A percentile compares a stretch with the other conserved stretches of the same genome.
Conservation (phyloP, 345 rosid genomes). For the Bruguiera gymnorhiza region DNA sequence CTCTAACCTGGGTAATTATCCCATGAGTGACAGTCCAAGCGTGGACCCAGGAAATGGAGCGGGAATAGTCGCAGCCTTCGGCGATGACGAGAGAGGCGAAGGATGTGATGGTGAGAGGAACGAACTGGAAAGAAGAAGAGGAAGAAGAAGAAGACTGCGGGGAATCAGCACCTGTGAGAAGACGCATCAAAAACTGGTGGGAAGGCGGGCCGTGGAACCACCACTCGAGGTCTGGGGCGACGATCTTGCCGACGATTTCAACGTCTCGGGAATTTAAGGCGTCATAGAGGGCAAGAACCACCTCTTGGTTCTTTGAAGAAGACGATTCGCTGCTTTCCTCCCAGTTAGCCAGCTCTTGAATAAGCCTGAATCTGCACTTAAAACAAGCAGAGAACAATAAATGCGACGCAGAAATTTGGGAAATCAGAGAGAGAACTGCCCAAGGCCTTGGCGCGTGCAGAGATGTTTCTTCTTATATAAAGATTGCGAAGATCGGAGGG, state of each 20-base stretch:
- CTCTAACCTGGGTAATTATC: slow-evolving; percentile 85
- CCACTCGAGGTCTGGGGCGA: slow-evolving; percentile 88
- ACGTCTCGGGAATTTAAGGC: slow-evolving; percentile 84
- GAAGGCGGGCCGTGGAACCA: slow-evolving; percentile 99
- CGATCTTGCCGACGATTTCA: slow-evolving; percentile 58
- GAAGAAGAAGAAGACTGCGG: slow-evolving; percentile 12
- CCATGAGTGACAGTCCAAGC: slow-evolving; percentile 92
- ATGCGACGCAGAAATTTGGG: too few species aligned
- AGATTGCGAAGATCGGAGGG: too few species aligned
- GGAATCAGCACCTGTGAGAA: slow-evolving; percentile 60
- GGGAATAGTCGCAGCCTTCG: slow-evolving; percentile 67
- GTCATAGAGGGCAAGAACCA: slow-evolving; percentile 84
- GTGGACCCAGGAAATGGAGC: slow-evolving; percentile 83
- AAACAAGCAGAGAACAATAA: not conserved
- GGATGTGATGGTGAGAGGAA: slow-evolving; percentile 42
- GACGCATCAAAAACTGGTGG: slow-evolving; percentile 97
- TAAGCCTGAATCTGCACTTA: not conserved
- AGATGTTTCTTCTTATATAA: too few species aligned
- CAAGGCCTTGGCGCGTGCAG: too few species aligned
- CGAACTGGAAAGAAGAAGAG: slow-evolving; percentile 43
- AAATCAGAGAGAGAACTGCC: too few species aligned
- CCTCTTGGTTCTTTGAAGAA: slow-evolving; percentile 48
- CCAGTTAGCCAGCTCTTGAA: slow-evolving; percentile 71
- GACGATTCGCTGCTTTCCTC: slow-evolving; percentile 36
- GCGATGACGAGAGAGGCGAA: slow-evolving; percentile 71